Base-by-base conservation (phyloP, 805 yeast genomes). In the Nakazawaea holstii region DNA sequence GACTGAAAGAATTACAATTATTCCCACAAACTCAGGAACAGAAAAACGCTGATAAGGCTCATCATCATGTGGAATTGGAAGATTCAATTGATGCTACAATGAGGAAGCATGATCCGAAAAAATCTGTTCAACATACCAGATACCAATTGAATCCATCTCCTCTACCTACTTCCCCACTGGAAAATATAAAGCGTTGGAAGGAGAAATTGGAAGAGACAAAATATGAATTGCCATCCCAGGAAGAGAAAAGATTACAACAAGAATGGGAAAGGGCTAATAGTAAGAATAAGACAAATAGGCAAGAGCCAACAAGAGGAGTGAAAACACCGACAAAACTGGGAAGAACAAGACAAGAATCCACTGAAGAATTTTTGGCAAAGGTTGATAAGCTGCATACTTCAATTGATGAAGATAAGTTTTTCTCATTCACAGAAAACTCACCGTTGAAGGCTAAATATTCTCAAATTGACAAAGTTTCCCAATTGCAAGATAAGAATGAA, bases 141-240 rank as follows among this genome's bases (percentile, higher is more conserved):
- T 17, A 13, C 14, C n/a, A 10, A 8, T 46, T 41, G 28, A 27
- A n/a, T 14, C 45, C 49, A 11, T 46, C 49, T 4, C 49, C 49
- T 10, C 37, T 46, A n/a, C 49, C 49, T 6, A n/a, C 30, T 5
- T 35, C 45, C 6, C 45, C 49, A 3, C 49, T 45, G 5, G 49
- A 41, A 2, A 30, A 46, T 41, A 46, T 46, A 14, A 40, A 31
- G 29, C 26, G 20, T 10, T 46, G 45, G 49, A 46, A 39, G 24
- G 33, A 46, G 10, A 41, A 46, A 24, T 4, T 46, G 15, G 30
- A 17, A 20, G 10, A 13, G 17, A 37, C 37, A 6, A 36, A 32
- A 9, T 46, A 46, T 31, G 49, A 45, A 15, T 26, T 45, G 20
- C 49, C 49, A 8, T 40, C 44, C 6, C 49, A 41, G 20, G 49